These are phyloP conservation scores for Boletus sp. DNA, from an alignment of 768 basidiomycete species.

Conservation along the genomic window DNA sequence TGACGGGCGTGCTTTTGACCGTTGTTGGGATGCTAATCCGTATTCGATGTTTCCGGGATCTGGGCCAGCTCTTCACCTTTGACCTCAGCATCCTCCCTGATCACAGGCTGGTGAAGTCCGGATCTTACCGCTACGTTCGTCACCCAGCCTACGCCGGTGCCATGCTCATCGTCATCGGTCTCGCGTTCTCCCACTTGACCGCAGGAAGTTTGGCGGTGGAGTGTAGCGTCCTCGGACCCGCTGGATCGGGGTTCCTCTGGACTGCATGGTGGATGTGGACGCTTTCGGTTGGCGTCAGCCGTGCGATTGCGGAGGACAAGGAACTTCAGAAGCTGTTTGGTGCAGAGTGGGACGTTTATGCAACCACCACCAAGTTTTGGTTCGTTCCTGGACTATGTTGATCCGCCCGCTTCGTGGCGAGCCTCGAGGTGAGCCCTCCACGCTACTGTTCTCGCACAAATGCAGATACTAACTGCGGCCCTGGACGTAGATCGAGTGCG, in stretches of 20 bases:
- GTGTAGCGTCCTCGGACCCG: conserved; percentile 29
- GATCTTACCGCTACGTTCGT: conserved; percentile 51
- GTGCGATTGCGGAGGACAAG: conserved; percentile 50
- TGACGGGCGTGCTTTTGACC: conserved; percentile 44
- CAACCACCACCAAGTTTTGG: conserved; percentile 44
- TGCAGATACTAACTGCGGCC: not conserved
- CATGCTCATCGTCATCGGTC: conserved; percentile 45
- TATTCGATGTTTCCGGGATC: conserved; percentile 50
- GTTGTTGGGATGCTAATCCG: conserved; percentile 48
- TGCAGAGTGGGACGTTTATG: conserved; percentile 49
- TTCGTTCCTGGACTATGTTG: conserved; percentile 48
- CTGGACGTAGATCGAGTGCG: not conserved
- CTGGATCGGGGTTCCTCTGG: conserved; percentile 36
- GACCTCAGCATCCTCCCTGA: conserved; percentile 54
- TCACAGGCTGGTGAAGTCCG: conserved; percentile 50
- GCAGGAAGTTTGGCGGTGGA: conserved; percentile 47
- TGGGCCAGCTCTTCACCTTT: conserved; percentile 57
- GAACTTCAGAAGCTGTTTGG: conserved; percentile 47
- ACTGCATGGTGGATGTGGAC: conserved; percentile 51
- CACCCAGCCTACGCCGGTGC: conserved; percentile 60
- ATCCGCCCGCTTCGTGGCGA: conserved; percentile 1
- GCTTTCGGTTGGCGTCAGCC: conserved; percentile 45
- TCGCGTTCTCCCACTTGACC: conserved; percentile 46
- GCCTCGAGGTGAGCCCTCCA: conserved; percentile 6
- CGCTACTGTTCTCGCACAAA: too few species aligned